Percentiles rank a stretch among this genome's conserved stretches.
Conservation (phyloP, 2,329 filamentous ascomycete species). For the Herpotrichia juniperi region DNA sequence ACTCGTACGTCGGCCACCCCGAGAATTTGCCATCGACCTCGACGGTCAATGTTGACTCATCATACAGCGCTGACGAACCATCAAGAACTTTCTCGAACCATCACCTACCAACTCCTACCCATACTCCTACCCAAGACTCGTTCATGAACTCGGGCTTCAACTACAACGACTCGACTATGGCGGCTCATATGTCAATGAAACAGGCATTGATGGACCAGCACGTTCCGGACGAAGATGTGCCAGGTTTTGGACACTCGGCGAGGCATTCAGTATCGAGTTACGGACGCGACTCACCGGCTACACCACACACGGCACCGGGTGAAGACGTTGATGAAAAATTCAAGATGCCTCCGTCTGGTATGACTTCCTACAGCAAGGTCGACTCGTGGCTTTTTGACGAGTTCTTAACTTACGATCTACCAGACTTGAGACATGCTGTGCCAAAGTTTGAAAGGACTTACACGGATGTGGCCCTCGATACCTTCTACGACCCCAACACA, state of each 20-base stretch:
- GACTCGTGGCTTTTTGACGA: constrained; percentile 60
- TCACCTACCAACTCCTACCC: constrained; percentile 61
- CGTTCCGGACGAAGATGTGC: constrained; percentile 54
- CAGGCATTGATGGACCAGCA: constrained; percentile 61
- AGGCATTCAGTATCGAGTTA: constrained; percentile 65
- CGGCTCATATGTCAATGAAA: constrained; percentile 66
- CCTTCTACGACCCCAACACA: constrained; percentile 78
- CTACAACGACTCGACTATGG: constrained; percentile 52
- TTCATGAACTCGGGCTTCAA: constrained; percentile 56
- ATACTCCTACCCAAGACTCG: constrained; percentile 59
- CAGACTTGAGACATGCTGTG: constrained; percentile 58
- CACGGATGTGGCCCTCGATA: constrained; percentile 83
- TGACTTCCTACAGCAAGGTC: constrained; percentile 47
- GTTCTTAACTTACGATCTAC: constrained; percentile 69
- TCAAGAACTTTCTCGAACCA: constrained; percentile 52
- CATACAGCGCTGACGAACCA: constrained; percentile 40
- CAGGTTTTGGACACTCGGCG: constrained; percentile 60
- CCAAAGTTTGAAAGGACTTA: constrained; percentile 86
- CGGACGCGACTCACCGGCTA: constrained; percentile 66
- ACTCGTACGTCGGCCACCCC: constrained; percentile 53
- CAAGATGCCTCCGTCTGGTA: constrained; percentile 61
- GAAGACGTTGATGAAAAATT: constrained; percentile 60
- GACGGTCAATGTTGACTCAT: constrained; percentile 42
- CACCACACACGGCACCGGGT: constrained; percentile 61
- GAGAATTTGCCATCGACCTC: constrained; percentile 51